These are phyloP conservation scores for Vaccinium vitisidaea DNA, from an alignment of 148 eudicot genomes.

Conservation along the genomic window DNA sequence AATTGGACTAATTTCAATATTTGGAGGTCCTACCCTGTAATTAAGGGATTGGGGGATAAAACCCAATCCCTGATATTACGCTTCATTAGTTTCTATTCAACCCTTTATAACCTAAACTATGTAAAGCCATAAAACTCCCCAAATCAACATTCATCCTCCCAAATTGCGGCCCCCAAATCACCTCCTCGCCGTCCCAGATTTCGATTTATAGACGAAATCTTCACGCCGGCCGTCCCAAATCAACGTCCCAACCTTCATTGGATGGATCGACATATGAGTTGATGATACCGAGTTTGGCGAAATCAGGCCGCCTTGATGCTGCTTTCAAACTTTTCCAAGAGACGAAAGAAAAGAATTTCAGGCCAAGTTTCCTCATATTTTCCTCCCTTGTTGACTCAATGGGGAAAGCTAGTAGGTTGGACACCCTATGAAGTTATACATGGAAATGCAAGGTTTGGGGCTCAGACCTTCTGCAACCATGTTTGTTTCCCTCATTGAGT, in stretches of 20 bases:
- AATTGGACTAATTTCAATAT: too few relatives aligned
- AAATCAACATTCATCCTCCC: too few relatives aligned
- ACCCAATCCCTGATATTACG: too few relatives aligned
- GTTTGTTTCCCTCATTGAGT: conserved; percentile 91
- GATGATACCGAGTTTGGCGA: conserved; percentile 87
- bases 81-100: too few relatives aligned
- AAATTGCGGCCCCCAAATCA: too few relatives aligned
- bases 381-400: conserved; percentile 80
- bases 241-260: conserved; percentile 12
- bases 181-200: too few relatives aligned
- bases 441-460: conserved; percentile 95
- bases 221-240: too few relatives aligned
- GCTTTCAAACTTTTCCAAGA: conserved; percentile 83
- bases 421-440: conserved; percentile 82
- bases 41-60: too few relatives aligned
- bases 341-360: conserved; percentile 65
- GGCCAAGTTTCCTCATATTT: conserved; percentile 72
- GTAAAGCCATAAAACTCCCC: too few relatives aligned
- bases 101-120: too few relatives aligned
- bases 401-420: conserved; percentile 99
- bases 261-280: conserved; percentile 79
- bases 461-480: conserved; percentile 80
- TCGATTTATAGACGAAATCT: too few relatives aligned
- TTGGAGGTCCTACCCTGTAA: too few relatives aligned
- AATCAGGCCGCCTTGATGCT: conserved; percentile 87